A percentile compares a stretch with the other conserved stretches of the same genome.
Conservation (phyloP, 371 early-diverging fungal species). For the Rhizopus sp. region DNA sequence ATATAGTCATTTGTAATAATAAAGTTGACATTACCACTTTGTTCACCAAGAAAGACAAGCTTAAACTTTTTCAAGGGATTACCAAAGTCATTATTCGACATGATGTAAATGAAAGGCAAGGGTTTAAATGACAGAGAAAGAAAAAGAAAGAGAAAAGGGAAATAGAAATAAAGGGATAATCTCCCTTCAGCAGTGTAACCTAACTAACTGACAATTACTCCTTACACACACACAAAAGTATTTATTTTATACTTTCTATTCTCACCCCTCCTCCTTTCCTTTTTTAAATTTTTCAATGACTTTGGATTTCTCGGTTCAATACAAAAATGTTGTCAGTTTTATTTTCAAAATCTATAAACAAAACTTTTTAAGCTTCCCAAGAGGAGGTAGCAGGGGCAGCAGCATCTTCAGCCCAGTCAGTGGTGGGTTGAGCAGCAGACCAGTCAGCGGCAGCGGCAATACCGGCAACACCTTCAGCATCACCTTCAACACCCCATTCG, state of each 20-base stretch:
- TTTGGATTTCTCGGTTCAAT: too few species aligned
- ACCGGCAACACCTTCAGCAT: slow-evolving; percentile 39
- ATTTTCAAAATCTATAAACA: slow-evolving; percentile 8
- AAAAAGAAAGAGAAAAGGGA: slow-evolving; percentile 8
- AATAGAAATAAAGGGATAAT: neutral
- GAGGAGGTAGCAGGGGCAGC: slow-evolving; percentile 32
- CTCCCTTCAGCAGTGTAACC: too few species aligned
- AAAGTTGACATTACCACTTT: slow-evolving; percentile 74
- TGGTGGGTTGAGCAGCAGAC: slow-evolving; percentile 24
- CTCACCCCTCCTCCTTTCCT: too few species aligned
- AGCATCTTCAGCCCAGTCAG: slow-evolving; percentile 41
- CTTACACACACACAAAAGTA: too few species aligned
- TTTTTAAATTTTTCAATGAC: too few species aligned
- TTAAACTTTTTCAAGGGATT: slow-evolving; percentile 88
- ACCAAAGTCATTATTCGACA: slow-evolving; percentile 32
- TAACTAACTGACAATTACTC: too few species aligned
- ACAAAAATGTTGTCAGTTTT: neutral
- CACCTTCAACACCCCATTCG: slow-evolving; percentile 42
- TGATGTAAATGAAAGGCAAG: neutral
- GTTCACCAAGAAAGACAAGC: slow-evolving; percentile 94
- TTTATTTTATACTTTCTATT: too few species aligned
- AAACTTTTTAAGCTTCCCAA: slow-evolving; percentile 37
- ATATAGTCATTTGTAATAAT: neutral
- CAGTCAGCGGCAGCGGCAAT: slow-evolving; percentile 42
- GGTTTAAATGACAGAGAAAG: slow-evolving; percentile 6